Conservation (phyloP, 176 grass and related monocot genomes). For the Eragrostis nindensis region DNA sequence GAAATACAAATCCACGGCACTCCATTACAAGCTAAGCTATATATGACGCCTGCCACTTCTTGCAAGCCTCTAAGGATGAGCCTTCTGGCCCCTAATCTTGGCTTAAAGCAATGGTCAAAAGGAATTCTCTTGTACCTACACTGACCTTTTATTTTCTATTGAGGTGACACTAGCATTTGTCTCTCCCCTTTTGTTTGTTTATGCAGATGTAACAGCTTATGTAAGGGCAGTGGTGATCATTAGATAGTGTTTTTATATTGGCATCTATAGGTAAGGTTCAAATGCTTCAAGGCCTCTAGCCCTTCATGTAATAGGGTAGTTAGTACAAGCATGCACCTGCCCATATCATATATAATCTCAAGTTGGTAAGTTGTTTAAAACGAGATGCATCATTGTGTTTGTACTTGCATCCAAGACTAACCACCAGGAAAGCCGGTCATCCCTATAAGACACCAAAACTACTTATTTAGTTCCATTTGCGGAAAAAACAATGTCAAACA, state of each 20-base stretch:
- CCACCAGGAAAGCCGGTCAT: constrained; percentile 41
- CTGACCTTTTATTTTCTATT: constrained; percentile 53
- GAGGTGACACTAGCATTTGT: constrained; percentile 53
- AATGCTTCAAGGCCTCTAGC: constrained; percentile 36
- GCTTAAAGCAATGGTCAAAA: constrained; percentile 58
- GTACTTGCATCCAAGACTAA: constrained; percentile 51
- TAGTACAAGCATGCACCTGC: constrained; percentile 51
- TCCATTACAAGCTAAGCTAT: constrained; percentile 43
- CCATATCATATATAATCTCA: constrained; percentile 37
- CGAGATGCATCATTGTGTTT: constrained; percentile 44
- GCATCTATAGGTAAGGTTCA: constrained; percentile 44
- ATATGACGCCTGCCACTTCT: constrained; percentile 28
- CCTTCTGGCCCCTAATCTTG: constrained; percentile 37
- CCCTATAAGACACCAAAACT: constrained; percentile 37
- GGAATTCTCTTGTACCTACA: constrained; percentile 38
- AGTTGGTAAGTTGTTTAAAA: constrained; percentile 44
- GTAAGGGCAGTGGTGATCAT: constrained; percentile 32
- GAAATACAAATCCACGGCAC: constrained; percentile 29
- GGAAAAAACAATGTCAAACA: constrained; percentile 33
- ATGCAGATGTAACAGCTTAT: constrained; percentile 43
- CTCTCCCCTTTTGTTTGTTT: constrained; percentile 51
- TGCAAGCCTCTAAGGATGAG: constrained; percentile 41
- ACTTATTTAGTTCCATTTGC: constrained; percentile 30
- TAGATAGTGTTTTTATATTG: constrained; percentile 40
- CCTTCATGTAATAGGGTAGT: constrained; percentile 50